Evolutionary conservation across 176 grass and related monocot species (phyloP).

Genomic region (Hordeum vulgare): DNA sequence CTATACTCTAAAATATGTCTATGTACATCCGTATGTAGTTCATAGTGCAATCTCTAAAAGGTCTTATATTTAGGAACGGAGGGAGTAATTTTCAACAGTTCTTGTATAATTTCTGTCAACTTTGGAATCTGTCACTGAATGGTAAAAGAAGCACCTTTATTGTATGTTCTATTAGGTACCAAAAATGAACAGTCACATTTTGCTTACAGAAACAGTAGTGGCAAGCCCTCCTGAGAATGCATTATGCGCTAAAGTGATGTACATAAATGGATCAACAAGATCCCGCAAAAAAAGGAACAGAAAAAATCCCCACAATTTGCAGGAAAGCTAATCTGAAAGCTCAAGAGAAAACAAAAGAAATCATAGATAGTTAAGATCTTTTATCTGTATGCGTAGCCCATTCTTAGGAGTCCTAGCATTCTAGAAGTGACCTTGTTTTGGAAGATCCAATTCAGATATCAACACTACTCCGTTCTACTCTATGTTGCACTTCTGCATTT

Average conservation of each 20-base stretch:
- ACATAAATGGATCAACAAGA: neutral
- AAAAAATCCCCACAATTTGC: neutral
- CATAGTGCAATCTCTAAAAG: too few species aligned
- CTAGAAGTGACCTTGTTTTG: neutral
- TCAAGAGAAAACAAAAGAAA: neutral
- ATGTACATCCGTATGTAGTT: too few species aligned
- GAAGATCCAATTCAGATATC: neutral
- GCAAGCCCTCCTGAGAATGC: neutral
- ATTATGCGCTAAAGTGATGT: neutral
- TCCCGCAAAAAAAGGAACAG: neutral
- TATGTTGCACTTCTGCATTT: neutral
- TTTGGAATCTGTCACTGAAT: neutral
- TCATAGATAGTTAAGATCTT: neutral
- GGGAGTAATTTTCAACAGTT: neutral
- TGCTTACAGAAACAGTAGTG: neutral
- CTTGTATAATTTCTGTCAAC: neutral
- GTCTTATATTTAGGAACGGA: too few species aligned
- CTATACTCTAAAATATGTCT: too few species aligned
- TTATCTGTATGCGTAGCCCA: neutral
- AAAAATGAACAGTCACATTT: neutral
- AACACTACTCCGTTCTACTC: neutral
- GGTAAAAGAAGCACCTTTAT: neutral
- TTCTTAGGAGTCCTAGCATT: neutral
- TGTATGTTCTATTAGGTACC: neutral
- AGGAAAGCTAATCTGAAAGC: neutral